A percentile compares a stretch with the other conserved stretches of the same genome.
phyloP scores from a whole-genome alignment of 73 alveolate genomes.

The Strombidium stylifer region DNA sequence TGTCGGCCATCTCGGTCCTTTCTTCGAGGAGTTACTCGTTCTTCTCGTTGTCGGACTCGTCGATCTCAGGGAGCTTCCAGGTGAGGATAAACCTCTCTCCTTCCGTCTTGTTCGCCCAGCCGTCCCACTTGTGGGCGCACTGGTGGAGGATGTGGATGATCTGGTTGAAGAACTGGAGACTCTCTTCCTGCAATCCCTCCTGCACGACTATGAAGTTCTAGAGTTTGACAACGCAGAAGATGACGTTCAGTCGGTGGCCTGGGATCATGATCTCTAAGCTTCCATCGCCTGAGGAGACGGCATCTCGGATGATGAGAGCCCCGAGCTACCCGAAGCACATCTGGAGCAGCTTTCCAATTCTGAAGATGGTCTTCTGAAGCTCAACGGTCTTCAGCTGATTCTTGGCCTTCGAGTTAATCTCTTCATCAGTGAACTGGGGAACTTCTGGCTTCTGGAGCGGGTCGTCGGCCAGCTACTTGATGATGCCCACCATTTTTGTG shows the following conservation, averaged over 20 bases:
- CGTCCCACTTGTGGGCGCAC: conserved; percentile 65
- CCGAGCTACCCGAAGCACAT: conserved; percentile 71
- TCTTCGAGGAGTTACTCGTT: conserved; percentile 45
- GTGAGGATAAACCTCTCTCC: conserved; percentile 57
- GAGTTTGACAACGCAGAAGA: conserved; percentile 50
- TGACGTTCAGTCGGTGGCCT: conserved; percentile 62
- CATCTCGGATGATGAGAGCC: conserved; percentile 56
- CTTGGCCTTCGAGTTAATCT: conserved; percentile 41
- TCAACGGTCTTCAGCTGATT: conserved; percentile 52
- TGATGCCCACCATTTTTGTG: conserved; percentile 68
- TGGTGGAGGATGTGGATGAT: conserved; percentile 58
- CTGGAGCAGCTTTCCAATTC: conserved; percentile 67
- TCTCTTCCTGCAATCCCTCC: conserved; percentile 58
- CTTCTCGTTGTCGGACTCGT: conserved; percentile 61
- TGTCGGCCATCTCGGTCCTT: conserved; percentile 77
- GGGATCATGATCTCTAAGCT: conserved; percentile 67
- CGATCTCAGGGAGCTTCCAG: conserved; percentile 73
- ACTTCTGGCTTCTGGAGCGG: conserved; percentile 57
- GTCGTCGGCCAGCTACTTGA: conserved; percentile 73
- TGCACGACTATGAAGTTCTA: conserved; percentile 44
- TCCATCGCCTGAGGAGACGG: conserved; percentile 54
- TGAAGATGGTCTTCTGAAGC: conserved; percentile 61
- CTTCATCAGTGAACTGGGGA: too few relatives aligned
- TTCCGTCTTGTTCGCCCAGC: conserved; percentile 58
- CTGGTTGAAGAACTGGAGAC: conserved; percentile 57